Base-by-base conservation (phyloP, 1,139 yeast species). In the Geotrichum restrictum region DNA sequence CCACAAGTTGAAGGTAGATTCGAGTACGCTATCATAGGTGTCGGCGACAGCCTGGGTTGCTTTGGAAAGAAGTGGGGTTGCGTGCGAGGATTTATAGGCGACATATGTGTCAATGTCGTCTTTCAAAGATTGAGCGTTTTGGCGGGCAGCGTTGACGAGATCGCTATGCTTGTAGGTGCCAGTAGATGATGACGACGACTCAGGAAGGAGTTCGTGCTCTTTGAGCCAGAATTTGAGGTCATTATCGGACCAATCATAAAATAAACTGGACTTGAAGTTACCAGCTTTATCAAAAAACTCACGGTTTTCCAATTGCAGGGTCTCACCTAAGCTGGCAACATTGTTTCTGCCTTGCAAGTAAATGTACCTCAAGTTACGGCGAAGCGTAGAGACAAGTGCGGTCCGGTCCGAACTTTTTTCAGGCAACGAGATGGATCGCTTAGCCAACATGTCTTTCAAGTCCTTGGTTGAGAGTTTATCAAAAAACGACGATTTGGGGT, bases 221-320 rank as follows among this genome's bases (percentile, higher is more conserved):
- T 18, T 34, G 29, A 48, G 46, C 55, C 55, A 52, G 4, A 21
- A n/a, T 19, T 47, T 29, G 6, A 52, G 42, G 14, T 48, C 52
- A 10, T 10, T 32, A 11, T 33, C 27, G 18, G 55, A 47, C 55
- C 55, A 52, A 19, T 48, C 45, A 13, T 42, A n/a, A 18, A 52
- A 52, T 3, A 40, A 48, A n/a, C 31, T 24, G 19, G 11, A 5
- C 33, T 42, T 42, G 5, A 48, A 22, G 3, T 43, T 16, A 13
- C 55, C 55, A n/a, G 27, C 22, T 18, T 43, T 52, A 45, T 48
- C 55, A 34, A 36, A 51, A 21, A 51, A 13, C 24, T 52, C 36
- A 8, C 40, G 39, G 24, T 31, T 46, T 16, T 48, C 55, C 31
- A 52, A 21, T 14, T 48, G 27, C 40, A 52, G 34, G 11, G 22